These are phyloP conservation scores for Jamesozyma rosinii DNA, from an alignment of 805 yeast species.

Conservation along the genomic window DNA sequence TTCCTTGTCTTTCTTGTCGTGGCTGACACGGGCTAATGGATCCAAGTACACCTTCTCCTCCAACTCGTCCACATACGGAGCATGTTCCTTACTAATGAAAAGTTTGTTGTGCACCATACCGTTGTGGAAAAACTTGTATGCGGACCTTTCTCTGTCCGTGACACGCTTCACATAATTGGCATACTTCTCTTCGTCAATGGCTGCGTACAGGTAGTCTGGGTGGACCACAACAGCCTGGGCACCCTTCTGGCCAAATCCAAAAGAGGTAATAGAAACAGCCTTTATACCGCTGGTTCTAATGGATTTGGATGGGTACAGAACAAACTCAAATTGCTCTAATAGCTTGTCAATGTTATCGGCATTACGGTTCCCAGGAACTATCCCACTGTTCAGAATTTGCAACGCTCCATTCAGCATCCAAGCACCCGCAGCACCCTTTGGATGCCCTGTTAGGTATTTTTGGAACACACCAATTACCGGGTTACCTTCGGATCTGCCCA, in stretches of 20 bases:
- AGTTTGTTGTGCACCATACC: slow-evolving; percentile 84
- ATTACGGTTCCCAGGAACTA: slow-evolving; percentile 97
- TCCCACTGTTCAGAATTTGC: slow-evolving; percentile 83
- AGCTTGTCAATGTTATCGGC: slow-evolving; percentile 90
- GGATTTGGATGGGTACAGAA: slow-evolving; percentile 88
- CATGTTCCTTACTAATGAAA: slow-evolving; percentile 85
- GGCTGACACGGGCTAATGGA: slow-evolving; percentile 63
- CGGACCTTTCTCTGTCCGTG: slow-evolving; percentile 69
- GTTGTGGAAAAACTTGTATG: slow-evolving; percentile 92
- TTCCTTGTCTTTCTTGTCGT: slow-evolving; percentile 27
- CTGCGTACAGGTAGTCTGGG: slow-evolving; percentile 87
- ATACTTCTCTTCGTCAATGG: slow-evolving; percentile 64
- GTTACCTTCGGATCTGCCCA: slow-evolving; percentile 96
- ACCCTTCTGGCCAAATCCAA: slow-evolving; percentile 99
- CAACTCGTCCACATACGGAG: slow-evolving; percentile 85
- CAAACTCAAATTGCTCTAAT: slow-evolving; percentile 75
- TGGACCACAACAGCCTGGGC: slow-evolving; percentile 88
- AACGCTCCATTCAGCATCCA: slow-evolving; percentile 99
- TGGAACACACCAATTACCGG: slow-evolving; percentile 98
- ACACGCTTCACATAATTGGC: slow-evolving; percentile 65
- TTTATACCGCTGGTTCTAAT: slow-evolving; percentile 93
- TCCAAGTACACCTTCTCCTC: slow-evolving; percentile 90
- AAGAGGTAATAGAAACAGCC: slow-evolving; percentile 94
- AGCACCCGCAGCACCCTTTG: slow-evolving; percentile 99
- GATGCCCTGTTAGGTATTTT: slow-evolving; percentile 98